phyloP scores from a whole-genome alignment of 108 stramenopile genomes.

The Nitzschia sp. region DNA sequence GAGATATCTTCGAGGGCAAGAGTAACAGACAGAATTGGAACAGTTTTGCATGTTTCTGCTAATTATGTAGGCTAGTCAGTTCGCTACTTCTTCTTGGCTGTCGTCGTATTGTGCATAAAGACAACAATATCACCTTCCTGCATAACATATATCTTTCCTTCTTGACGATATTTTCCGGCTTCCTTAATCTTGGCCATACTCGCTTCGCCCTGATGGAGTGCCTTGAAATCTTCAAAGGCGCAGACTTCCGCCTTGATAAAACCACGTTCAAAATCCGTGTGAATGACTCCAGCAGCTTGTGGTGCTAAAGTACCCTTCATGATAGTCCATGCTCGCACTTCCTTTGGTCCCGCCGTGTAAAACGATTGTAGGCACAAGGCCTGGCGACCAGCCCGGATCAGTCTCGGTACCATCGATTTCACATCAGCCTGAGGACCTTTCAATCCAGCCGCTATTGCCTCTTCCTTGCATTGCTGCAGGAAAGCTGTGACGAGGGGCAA shows the following conservation, averaged over 20 bases:
- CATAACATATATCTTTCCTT: slow-evolving; percentile 97
- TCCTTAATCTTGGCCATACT: slow-evolving; percentile 97
- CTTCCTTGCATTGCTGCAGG: slow-evolving; percentile 77
- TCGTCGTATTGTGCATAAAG: slow-evolving; percentile 88
- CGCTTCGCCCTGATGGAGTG: slow-evolving; percentile 82
- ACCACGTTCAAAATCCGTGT: slow-evolving; percentile 98
- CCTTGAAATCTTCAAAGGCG: slow-evolving; percentile 96
- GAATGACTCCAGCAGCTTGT: slow-evolving; percentile 98
- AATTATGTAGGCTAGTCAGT: not conserved
- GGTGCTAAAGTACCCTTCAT: slow-evolving; percentile 91
- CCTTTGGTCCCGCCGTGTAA: slow-evolving; percentile 99
- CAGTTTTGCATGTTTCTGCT: not conserved
- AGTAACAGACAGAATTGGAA: not conserved
- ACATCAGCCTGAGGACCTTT: slow-evolving; percentile 87
- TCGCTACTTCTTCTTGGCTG: slow-evolving; percentile 82
- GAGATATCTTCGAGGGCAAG: slow-evolving; percentile 22
- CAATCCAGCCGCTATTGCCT: slow-evolving; percentile 82
- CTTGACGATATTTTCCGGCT: slow-evolving; percentile 97
- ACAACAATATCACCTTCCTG: slow-evolving; percentile 90
- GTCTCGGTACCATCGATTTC: slow-evolving; percentile 91
- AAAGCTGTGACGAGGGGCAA: slow-evolving; percentile 62
- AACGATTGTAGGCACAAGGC: slow-evolving; percentile 96
- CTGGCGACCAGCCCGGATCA: slow-evolving; percentile 95
- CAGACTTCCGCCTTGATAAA: slow-evolving; percentile 99
- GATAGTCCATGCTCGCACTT: slow-evolving; percentile 99